These are phyloP conservation scores for Calonectria leucothoes DNA, from an alignment of 2,329 filamentous ascomycete genomes.

Conservation along the genomic window DNA sequence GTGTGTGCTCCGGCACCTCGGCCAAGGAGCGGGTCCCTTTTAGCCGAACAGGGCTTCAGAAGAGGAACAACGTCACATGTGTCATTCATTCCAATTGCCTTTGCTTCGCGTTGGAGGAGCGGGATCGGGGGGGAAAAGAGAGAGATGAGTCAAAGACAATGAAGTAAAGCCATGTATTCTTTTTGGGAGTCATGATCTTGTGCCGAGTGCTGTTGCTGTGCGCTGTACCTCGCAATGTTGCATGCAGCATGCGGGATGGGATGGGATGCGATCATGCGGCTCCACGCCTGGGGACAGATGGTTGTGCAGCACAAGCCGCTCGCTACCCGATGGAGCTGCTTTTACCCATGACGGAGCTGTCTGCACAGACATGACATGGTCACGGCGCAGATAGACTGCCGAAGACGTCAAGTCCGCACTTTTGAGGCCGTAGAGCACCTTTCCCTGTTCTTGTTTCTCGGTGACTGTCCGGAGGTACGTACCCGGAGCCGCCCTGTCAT, in stretches of 20 bases:
- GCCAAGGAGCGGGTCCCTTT: constrained; percentile 49
- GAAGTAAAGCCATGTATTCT: not conserved
- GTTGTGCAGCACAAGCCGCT: not conserved
- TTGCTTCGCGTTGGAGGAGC: not conserved
- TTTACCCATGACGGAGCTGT: not conserved
- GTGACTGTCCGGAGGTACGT: constrained; percentile 44
- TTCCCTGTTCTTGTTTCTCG: constrained; percentile 22
- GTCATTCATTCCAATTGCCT: not conserved
- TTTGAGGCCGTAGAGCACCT: not conserved
- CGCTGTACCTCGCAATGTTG: not conserved
- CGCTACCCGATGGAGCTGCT: not conserved
- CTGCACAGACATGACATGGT: not conserved
- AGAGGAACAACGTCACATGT: constrained; percentile 33
- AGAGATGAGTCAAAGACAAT: not conserved
- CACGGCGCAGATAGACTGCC: not conserved
- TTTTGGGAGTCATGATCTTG: not conserved
- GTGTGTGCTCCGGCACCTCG: constrained; percentile 55
- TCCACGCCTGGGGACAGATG: not conserved
- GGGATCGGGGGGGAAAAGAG: not conserved
- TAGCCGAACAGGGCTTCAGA: constrained; percentile 32
- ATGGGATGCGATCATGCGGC: constrained; percentile 3
- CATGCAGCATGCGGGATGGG: not conserved
- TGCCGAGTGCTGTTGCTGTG: not conserved
- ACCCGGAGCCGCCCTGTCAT: constrained; percentile 22
- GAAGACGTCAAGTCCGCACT: constrained; percentile 1